Conservation (phyloP, 2,329 filamentous ascomycete species). For the Neurospora crassa region DNA sequence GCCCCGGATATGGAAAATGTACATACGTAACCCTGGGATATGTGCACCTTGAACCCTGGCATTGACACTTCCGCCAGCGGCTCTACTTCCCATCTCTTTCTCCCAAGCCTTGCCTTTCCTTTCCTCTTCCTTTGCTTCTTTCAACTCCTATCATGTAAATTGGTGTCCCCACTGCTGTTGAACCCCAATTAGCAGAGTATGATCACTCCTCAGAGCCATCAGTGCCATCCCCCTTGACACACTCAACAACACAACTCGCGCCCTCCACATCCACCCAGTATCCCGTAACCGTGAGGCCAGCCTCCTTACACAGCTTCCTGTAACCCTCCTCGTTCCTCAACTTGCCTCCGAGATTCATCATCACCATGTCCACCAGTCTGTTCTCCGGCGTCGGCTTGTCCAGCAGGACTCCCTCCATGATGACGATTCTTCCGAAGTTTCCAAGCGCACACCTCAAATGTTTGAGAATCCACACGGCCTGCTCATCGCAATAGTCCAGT, state of each 20-base stretch:
- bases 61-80: neutral
- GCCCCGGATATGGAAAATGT: neutral
- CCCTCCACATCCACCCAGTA: slow-evolving; percentile 9
- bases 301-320: slow-evolving; percentile 2
- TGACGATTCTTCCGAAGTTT: slow-evolving; percentile 9
- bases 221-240: slow-evolving; percentile 4
- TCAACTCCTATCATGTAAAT: too few relatives aligned
- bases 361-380: slow-evolving; percentile 16
- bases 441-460: slow-evolving; percentile 12
- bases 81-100: neutral
- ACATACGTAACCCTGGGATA: neutral
- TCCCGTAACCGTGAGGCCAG: slow-evolving; percentile 13
- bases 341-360: slow-evolving; percentile 20
- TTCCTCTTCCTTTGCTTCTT: neutral
- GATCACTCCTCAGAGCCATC: neutral
- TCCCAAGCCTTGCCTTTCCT: too few relatives aligned
- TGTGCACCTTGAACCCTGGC: neutral
- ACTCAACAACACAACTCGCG: slow-evolving; percentile 15
- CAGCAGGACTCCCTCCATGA: slow-evolving; percentile 17
- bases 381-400: slow-evolving; percentile 14
- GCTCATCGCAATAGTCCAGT: slow-evolving; percentile 20
- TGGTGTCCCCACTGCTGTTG: too few relatives aligned
- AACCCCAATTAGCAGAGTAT: neutral
- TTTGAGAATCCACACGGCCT: slow-evolving; percentile 13
- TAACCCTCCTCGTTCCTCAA: slow-evolving; percentile 12